A percentile compares a stretch with the other conserved stretches of the same genome.
These are phyloP conservation scores for Debaryomyces prosopidis DNA, from an alignment of 805 yeast genomes.

Conservation along the genomic window DNA sequence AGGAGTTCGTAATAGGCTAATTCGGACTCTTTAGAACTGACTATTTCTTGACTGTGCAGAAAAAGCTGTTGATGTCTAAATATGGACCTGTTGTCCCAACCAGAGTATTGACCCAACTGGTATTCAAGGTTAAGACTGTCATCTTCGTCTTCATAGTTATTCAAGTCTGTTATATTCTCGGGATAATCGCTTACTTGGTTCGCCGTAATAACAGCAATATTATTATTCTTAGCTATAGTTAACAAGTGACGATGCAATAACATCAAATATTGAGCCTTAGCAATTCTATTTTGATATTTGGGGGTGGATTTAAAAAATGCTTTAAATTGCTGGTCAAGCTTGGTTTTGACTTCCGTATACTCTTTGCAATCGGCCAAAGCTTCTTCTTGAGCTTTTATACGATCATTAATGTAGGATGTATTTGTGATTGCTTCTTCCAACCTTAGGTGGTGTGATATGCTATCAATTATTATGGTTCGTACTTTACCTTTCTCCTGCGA, in stretches of 20 bases:
- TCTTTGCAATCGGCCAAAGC: constrained; percentile 10
- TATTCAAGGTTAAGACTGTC: constrained; percentile 50
- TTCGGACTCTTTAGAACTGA: constrained; percentile 7
- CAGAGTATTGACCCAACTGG: constrained; percentile 72
- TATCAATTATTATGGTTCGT: constrained; percentile 70
- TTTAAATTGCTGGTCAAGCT: constrained; percentile 19
- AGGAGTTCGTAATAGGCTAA: constrained; percentile 5
- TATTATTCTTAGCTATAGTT: constrained; percentile 44
- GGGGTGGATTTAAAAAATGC: constrained; percentile 19
- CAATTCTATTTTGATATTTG: constrained; percentile 30
- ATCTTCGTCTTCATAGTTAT: constrained; percentile 13
- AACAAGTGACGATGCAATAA: constrained; percentile 50
- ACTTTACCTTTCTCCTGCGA: constrained; percentile 31
- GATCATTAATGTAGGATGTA: constrained; percentile 31
- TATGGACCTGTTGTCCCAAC: constrained; percentile 62
- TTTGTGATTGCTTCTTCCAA: constrained; percentile 48
- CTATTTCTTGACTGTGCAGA: neutral
- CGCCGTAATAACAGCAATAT: constrained; percentile 65
- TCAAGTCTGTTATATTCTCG: constrained; percentile 10
- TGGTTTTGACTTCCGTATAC: constrained; percentile 12
- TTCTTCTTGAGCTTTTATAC: constrained; percentile 18
- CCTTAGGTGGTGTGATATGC: constrained; percentile 79
- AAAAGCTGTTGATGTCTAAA: constrained; percentile 9
- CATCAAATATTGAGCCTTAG: constrained; percentile 43
- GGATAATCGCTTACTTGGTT: constrained; percentile 80